A percentile compares a stretch with the other conserved stretches of the same genome.
Evolutionary conservation across 225 moss, liverwort and hornwort species (phyloP).

Genomic region (Lunularia cruciata): DNA sequence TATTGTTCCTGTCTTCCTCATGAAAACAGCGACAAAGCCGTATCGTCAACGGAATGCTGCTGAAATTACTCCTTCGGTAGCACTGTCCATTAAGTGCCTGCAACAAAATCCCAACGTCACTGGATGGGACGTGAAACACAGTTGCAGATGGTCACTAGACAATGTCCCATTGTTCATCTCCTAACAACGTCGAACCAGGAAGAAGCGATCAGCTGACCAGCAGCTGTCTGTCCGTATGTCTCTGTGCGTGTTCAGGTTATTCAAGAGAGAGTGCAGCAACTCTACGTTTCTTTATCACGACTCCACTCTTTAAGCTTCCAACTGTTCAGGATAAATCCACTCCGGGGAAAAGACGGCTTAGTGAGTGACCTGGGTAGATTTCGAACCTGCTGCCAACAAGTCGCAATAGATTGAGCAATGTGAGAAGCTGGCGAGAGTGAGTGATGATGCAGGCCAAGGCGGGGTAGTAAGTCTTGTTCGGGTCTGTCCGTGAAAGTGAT

Average conservation of each 20-base stretch:
- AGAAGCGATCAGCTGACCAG: not conserved
- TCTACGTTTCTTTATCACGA: not conserved
- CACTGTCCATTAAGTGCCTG: not conserved
- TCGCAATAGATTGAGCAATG: not conserved
- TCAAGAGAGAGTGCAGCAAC: not conserved
- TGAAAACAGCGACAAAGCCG: not conserved
- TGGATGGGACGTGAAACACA: not conserved
- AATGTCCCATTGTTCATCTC: conserved; percentile 14
- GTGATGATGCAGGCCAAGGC: not conserved
- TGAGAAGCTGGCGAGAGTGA: not conserved
- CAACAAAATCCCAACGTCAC: not conserved
- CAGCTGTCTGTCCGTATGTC: no score
- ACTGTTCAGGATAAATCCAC: not conserved
- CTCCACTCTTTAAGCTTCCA: no score
- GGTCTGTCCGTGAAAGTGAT: no score
- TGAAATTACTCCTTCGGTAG: not conserved
- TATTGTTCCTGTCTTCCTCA: not conserved
- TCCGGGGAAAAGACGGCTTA: not conserved
- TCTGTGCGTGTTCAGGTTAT: not conserved
- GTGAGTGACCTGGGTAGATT: not conserved
- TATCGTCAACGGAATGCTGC: not conserved
- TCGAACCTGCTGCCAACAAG: not conserved
- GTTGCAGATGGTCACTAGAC: not conserved
- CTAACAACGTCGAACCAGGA: not conserved
- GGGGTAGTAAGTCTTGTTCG: no score